Base-by-base conservation (phyloP, 306 rosid species). In the Canavalia gladiata region DNA sequence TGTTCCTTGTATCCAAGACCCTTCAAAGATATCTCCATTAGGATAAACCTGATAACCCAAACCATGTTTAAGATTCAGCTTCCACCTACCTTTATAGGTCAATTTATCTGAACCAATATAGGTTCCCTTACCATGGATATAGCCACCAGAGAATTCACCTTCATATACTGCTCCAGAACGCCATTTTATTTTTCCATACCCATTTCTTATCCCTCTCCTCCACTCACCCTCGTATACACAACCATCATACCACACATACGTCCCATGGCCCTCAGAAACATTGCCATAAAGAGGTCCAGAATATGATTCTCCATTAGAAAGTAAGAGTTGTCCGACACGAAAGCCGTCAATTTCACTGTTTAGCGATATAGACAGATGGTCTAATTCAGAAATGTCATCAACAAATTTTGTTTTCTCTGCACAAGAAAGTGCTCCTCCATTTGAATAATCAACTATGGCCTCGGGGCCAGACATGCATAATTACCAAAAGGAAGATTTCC, bases 401-500 rank as follows among this genome's bases (percentile, higher is more conserved):
- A 92, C 85, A 78, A 92, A 92, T 70, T 84, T 78, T 42, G 94
- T 88, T 86, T 92, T 94, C 78, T 92, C 95, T 64, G 90, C 82
- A 83, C 57, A 81, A 72, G 86, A 64, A 83, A 74, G 75, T 79
- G 85, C 85, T 88, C 87, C 85, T 87, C 89, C 91, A 77, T 64
- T 88, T 80, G 76, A 81, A 34, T 66, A 81, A 70, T 75, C 95
- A 82, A 54, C 92, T 68, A 84, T 84, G 91, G 92, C 91, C 92
- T 75, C 94, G 75, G 85, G 90, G 94, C 90, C 90, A 89, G 98
- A 94, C 97, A 90, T 94, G 94, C 97, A 94, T 62, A 89, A 90
- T 86, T 87, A 60, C 82, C 81, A 68, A 77, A 84, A 87, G 84
- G 71, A 64, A 74, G 77, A 56, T 43, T 78, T 78, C 86, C 86